These are phyloP conservation scores for Malus sieversii DNA, from an alignment of 306 rosid genomes.

Conservation along the genomic window DNA sequence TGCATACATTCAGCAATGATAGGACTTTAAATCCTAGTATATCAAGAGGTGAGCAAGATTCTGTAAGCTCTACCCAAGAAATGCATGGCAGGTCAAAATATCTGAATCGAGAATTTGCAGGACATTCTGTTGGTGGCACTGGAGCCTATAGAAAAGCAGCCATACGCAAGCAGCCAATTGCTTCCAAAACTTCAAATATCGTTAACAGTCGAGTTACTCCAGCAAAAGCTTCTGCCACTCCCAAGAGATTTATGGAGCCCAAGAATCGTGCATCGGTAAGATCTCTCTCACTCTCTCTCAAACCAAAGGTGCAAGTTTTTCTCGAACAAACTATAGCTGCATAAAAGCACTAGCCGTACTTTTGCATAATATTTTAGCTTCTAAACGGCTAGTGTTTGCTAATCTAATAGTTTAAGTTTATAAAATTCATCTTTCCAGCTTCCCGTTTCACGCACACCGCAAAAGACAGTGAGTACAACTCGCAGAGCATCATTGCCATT, in stretches of 20 bases:
- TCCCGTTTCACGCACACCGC: constrained; percentile 35
- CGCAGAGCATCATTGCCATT: constrained; percentile 87
- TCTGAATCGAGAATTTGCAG: constrained; percentile 39
- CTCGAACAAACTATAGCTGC: not conserved
- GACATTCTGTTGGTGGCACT: constrained; percentile 32
- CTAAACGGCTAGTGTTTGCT: constrained; percentile 4
- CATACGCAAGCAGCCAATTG: constrained; percentile 39
- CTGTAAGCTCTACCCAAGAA: constrained; percentile 58
- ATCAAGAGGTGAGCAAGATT: constrained; percentile 76
- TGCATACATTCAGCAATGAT: constrained; percentile 53
- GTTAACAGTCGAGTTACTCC: constrained; percentile 32
- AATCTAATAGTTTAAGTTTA: constrained; percentile 18
- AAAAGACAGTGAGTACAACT: constrained; percentile 34
- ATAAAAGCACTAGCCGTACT: not conserved
- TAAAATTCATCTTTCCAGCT: constrained; percentile 32
- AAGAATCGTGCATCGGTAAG: constrained; percentile 52
- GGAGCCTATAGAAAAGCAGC: constrained; percentile 34
- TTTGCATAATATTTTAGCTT: not conserved
- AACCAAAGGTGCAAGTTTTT: not conserved
- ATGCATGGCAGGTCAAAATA: constrained; percentile 52
- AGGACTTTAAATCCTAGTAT: constrained; percentile 74
- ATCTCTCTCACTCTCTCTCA: not conserved
- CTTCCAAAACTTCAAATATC: constrained; percentile 40
- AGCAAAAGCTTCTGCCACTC: constrained; percentile 39
- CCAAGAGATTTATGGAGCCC: constrained; percentile 45